Evolutionary conservation across 768 basidiomycete species (phyloP).

Genomic region (Termitomyces heimii): DNA sequence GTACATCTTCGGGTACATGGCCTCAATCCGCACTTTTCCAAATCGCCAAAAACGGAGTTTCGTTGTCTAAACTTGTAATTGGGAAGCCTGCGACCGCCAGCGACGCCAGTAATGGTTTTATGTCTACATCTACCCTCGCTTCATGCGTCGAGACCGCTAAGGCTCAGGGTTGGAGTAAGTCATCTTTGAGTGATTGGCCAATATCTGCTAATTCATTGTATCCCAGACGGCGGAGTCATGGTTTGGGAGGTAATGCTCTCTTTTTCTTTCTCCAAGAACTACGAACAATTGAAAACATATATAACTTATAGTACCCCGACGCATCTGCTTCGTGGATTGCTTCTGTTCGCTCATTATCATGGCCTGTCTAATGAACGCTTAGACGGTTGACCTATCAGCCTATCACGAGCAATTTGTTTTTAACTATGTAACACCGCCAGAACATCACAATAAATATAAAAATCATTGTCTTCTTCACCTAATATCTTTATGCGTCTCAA

Average conservation of each 20-base stretch:
- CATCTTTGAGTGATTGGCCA: not conserved
- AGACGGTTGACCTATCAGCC: not conserved
- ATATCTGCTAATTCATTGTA: slow-evolving; percentile 1
- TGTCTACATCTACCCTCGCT: slow-evolving; percentile 49
- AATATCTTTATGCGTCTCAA: not conserved
- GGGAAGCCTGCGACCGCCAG: slow-evolving; percentile 57
- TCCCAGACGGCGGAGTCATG: slow-evolving; percentile 29
- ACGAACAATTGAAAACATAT: not conserved
- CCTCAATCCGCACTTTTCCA: slow-evolving; percentile 58
- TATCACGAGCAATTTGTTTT: not conserved
- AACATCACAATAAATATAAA: not conserved
- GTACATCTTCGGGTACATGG: slow-evolving; percentile 51
- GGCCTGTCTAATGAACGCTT: slow-evolving; percentile 19
- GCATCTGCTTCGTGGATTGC: slow-evolving; percentile 30
- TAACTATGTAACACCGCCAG: not conserved
- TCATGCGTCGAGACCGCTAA: slow-evolving; percentile 57
- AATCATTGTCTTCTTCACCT: not conserved
- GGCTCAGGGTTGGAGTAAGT: slow-evolving; percentile 62
- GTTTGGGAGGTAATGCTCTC: slow-evolving; percentile 28
- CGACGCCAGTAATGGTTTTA: slow-evolving; percentile 59
- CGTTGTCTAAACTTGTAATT: slow-evolving; percentile 62
- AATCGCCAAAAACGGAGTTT: slow-evolving; percentile 52
- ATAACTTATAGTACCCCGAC: slow-evolving; percentile 19
- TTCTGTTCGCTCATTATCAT: slow-evolving; percentile 23
- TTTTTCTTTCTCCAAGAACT: not conserved